These are phyloP conservation scores for Mycena albidolilacea DNA, from an alignment of 768 basidiomycete species.

Conservation along the genomic window DNA sequence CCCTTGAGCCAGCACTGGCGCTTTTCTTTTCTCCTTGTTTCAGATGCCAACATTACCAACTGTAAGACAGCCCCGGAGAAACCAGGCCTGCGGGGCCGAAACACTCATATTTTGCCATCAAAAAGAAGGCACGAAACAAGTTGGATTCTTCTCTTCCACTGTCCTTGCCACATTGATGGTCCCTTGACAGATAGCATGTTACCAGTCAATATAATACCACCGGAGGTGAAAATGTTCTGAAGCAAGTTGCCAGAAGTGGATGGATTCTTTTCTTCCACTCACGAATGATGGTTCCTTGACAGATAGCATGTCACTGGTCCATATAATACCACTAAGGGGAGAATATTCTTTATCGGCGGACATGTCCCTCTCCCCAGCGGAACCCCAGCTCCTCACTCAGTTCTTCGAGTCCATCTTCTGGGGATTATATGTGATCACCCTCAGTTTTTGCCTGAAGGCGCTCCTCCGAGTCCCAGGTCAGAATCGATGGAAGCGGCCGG, in stretches of 20 bases:
- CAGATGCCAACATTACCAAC: too few relatives aligned
- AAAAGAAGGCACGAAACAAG: background rate
- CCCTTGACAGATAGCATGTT: too few relatives aligned
- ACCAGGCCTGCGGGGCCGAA: too few relatives aligned
- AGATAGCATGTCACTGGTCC: background rate
- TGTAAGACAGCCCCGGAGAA: too few relatives aligned
- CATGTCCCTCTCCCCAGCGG: background rate
- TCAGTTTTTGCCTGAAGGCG: conserved; percentile 9
- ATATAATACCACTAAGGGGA: background rate
- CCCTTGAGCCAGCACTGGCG: too few relatives aligned
- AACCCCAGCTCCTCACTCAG: conserved; percentile 12
- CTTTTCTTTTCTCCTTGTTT: too few relatives aligned
- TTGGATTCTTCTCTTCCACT: background rate
- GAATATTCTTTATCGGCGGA: background rate
- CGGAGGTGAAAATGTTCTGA: background rate
- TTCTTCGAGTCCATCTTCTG: conserved; percentile 28
- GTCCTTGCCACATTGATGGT: background rate
- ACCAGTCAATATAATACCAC: too few relatives aligned
- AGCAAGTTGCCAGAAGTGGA: background rate
- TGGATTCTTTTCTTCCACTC: background rate
- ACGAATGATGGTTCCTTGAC: conserved; percentile 10
- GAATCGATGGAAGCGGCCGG: conserved; percentile 4
- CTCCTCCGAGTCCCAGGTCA: background rate
- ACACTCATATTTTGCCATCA: too few relatives aligned
- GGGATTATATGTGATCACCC: conserved; percentile 21